These are phyloP conservation scores for Alternaria alternata DNA, from an alignment of 2,329 filamentous ascomycete genomes.

Conservation along the genomic window DNA sequence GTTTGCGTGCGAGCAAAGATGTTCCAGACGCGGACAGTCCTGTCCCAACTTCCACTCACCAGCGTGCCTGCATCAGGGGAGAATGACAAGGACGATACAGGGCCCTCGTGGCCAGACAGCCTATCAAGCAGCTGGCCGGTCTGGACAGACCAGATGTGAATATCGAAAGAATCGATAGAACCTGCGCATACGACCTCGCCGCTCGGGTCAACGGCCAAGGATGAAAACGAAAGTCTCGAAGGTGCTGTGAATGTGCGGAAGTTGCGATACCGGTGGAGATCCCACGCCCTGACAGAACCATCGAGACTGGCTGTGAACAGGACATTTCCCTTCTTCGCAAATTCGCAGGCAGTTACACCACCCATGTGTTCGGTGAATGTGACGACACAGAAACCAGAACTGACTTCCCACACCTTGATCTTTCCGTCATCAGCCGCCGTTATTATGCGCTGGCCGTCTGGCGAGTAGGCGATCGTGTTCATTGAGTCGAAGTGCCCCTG, in stretches of 20 bases:
- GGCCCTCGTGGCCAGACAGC: conserved; percentile 90
- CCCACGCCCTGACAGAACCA: conserved; percentile 94
- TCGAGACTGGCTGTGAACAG: conserved; percentile 95
- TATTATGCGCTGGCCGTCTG: conserved; percentile 90
- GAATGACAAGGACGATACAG: conserved; percentile 87
- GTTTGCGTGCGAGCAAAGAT: conserved; percentile 95
- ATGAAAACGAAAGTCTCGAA: conserved; percentile 89
- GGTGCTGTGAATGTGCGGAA: conserved; percentile 97
- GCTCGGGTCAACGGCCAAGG: conserved; percentile 93
- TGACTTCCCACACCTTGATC: conserved; percentile 97
- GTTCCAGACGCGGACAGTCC: conserved; percentile 93
- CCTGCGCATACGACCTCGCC: conserved; percentile 96
- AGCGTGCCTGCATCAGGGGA: conserved; percentile 84
- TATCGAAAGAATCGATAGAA: conserved; percentile 93
- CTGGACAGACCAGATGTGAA: conserved; percentile 98
- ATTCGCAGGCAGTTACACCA: conserved; percentile 92
- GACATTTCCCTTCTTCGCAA: conserved; percentile 93
- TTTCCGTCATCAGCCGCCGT: conserved; percentile 97
- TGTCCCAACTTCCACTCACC: conserved; percentile 95
- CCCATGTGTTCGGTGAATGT: conserved; percentile 98
- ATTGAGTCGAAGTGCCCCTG: conserved; percentile 97
- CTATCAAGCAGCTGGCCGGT: conserved; percentile 94
- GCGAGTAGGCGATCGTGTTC: conserved; percentile 91
- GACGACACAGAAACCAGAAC: conserved; percentile 96
- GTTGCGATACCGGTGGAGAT: conserved; percentile 93